phyloP scores from a whole-genome alignment of 2,329 filamentous ascomycete genomes.

The Fusarium agapanthi region DNA sequence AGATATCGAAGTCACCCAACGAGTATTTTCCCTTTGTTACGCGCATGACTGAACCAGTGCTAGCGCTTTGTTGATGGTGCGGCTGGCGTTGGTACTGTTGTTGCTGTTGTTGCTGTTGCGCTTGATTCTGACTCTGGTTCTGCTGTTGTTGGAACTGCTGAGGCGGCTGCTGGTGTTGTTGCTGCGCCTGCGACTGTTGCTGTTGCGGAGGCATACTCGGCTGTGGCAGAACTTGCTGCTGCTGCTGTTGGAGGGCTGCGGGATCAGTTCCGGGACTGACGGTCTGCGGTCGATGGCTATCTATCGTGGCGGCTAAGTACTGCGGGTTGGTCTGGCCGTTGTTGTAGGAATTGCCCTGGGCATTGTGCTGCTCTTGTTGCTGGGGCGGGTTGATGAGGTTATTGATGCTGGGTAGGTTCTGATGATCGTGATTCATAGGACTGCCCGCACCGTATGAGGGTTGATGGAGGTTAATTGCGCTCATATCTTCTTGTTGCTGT shows the following conservation, averaged over 20 bases:
- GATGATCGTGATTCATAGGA: constrained; percentile 56
- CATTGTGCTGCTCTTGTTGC: constrained; percentile 50
- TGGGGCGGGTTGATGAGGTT: constrained; percentile 76
- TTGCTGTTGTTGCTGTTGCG: constrained; percentile 37
- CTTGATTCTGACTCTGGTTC: constrained; percentile 13
- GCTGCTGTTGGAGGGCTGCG: constrained; percentile 49
- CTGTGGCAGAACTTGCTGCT: constrained; percentile 45
- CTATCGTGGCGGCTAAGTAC: constrained; percentile 43
- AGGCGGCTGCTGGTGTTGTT: constrained; percentile 37
- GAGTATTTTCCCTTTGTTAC: constrained; percentile 98
- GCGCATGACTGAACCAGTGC: constrained; percentile 56
- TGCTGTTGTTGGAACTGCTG: constrained; percentile 32
- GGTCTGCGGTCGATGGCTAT: constrained; percentile 42
- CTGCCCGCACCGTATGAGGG: constrained; percentile 40
- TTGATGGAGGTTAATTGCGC: constrained; percentile 42
- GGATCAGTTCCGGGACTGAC: constrained; percentile 52
- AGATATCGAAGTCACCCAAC: constrained; percentile 86
- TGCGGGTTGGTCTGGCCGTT: constrained; percentile 37
- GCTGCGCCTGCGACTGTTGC: constrained; percentile 41
- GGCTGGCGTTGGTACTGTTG: constrained; percentile 42
- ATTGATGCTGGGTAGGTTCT: constrained; percentile 82
- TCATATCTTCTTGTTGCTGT: constrained; percentile 40
- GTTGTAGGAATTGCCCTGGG: constrained; percentile 47
- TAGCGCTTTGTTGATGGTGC: constrained; percentile 46
- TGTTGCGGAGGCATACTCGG: constrained; percentile 45